Conservation (phyloP, 192 early-diverging fungal species). For the Rhizoclosmatium globosum region DNA sequence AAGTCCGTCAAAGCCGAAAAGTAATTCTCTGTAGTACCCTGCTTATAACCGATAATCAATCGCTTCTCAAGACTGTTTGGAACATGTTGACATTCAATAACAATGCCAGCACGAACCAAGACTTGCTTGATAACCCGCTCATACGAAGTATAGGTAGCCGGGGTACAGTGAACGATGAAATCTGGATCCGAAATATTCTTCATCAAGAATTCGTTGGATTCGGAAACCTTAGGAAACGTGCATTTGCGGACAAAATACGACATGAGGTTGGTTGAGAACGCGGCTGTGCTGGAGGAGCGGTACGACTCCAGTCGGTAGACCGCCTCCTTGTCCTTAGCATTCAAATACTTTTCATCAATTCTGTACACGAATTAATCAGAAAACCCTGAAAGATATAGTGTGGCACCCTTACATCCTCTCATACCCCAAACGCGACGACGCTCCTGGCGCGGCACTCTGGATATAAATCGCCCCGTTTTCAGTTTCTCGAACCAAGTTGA, state of each 20-base stretch:
- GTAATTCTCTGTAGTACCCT: constrained; percentile 88
- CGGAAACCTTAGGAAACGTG: constrained; percentile 82
- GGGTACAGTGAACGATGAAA: constrained; percentile 93
- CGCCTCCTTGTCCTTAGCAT: constrained; percentile 62
- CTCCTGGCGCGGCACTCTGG: constrained; percentile 91
- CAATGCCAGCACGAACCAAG: constrained; percentile 87
- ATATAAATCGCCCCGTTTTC: constrained; percentile 93
- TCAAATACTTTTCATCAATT: constrained; percentile 92
- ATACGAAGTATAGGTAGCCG: constrained; percentile 88
- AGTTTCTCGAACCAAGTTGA: constrained; percentile 88
- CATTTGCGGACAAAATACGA: constrained; percentile 92
- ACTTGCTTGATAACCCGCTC: constrained; percentile 83
- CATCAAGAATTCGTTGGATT: constrained; percentile 74
- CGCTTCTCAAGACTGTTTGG: constrained; percentile 86
- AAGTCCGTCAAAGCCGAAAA: constrained; percentile 95
- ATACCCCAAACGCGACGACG: constrained; percentile 87
- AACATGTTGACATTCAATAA: constrained; percentile 90
- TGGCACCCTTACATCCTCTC: constrained; percentile 55
- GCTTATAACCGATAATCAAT: constrained; percentile 87
- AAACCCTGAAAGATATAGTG: background rate
- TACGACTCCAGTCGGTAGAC: constrained; percentile 95
- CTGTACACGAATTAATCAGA: constrained; percentile 37
- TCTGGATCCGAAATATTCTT: constrained; percentile 85
- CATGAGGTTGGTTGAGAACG: constrained; percentile 84
- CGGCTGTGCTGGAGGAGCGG: constrained; percentile 88